Conservation (phyloP, 306 rosid species). For the Vachellia collinsii region DNA sequence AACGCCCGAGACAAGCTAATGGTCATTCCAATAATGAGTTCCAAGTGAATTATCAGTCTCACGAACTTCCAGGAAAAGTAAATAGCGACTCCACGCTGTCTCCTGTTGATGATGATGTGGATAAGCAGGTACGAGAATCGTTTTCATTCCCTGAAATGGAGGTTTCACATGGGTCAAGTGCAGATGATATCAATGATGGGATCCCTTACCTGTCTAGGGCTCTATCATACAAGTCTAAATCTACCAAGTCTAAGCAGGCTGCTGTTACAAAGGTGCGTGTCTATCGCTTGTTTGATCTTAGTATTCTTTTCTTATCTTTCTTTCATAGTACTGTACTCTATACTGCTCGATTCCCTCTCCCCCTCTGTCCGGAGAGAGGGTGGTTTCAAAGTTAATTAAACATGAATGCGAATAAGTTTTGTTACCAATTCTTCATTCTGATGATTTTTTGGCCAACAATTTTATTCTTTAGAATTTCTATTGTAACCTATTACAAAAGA, state of each 20-base stretch:
- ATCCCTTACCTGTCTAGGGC: constrained; percentile 82
- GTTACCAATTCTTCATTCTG: not conserved
- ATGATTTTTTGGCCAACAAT: not conserved
- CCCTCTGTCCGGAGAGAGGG: not conserved
- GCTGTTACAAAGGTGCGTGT: constrained; percentile 71
- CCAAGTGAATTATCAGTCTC: constrained; percentile 50
- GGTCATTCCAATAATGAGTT: constrained; percentile 61
- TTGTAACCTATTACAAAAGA: not conserved
- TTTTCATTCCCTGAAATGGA: constrained; percentile 61
- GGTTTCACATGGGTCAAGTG: constrained; percentile 49
- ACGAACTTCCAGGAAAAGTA: constrained; percentile 46
- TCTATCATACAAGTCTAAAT: constrained; percentile 73
- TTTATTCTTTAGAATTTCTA: not conserved
- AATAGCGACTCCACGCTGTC: constrained; percentile 49
- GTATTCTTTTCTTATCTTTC: not conserved
- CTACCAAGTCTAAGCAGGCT: constrained; percentile 74
- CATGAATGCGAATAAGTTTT: not conserved
- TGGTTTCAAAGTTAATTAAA: not conserved
- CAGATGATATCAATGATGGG: constrained; percentile 81
- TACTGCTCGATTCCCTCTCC: not conserved
- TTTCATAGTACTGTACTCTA: not conserved
- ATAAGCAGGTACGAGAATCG: constrained; percentile 65
- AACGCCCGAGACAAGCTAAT: constrained; percentile 59
- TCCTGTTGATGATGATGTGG: constrained; percentile 51
- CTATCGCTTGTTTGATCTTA: constrained; percentile 32